Conservation (phyloP, 257 asterid genomes). For the Marsdenia floribunda region DNA sequence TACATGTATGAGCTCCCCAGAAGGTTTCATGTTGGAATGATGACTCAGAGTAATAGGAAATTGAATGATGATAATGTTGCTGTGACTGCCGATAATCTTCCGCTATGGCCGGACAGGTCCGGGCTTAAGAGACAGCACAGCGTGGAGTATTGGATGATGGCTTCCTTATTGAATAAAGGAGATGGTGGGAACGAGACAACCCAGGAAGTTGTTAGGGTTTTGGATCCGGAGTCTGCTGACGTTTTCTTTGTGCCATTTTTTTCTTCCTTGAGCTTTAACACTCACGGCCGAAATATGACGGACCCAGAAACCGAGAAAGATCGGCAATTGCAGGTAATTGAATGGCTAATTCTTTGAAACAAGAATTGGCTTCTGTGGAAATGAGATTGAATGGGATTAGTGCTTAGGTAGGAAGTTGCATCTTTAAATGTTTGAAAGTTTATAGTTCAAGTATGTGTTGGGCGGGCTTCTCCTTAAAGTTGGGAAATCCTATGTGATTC, state of each 20-base stretch:
- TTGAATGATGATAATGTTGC: constrained; percentile 15
- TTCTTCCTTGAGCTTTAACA: constrained; percentile 73
- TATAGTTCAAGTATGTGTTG: not conserved
- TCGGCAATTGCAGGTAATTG: constrained; percentile 68
- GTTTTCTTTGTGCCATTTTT: constrained; percentile 86
- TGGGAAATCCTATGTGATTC: not conserved
- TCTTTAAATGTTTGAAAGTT: not conserved
- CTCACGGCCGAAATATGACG: constrained; percentile 54
- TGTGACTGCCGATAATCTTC: constrained; percentile 32
- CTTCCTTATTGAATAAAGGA: constrained; percentile 34
- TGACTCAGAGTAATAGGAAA: constrained; percentile 18
- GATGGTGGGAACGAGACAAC: constrained; percentile 17
- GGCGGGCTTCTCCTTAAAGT: not conserved
- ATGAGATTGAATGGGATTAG: not conserved
- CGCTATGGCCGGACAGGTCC: constrained; percentile 36
- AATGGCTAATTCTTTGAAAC: not conserved
- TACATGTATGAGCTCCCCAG: constrained; percentile 47
- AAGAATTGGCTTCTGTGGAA: not conserved
- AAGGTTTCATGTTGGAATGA: constrained; percentile 42
- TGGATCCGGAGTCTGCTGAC: constrained; percentile 68
- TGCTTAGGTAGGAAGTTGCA: not conserved
- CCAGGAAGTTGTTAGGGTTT: constrained; percentile 66
- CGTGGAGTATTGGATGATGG: constrained; percentile 57
- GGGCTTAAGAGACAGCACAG: constrained; percentile 49
- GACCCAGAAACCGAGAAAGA: constrained; percentile 52